These are phyloP conservation scores for Ophiostoma sp. DNA, from an alignment of 2,329 filamentous ascomycete genomes.

Conservation along the genomic window DNA sequence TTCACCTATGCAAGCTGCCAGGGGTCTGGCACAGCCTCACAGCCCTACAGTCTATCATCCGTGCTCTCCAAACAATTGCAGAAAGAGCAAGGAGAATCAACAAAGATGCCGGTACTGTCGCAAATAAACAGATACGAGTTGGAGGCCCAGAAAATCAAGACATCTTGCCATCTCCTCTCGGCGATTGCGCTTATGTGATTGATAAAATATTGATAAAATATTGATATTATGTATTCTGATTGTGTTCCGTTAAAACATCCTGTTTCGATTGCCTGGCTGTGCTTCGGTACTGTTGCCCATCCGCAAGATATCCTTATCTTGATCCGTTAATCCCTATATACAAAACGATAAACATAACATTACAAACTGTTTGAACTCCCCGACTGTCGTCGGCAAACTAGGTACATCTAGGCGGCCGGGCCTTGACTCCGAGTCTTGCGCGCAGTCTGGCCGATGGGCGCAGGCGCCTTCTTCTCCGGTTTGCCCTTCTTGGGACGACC, in stretches of 20 bases:
- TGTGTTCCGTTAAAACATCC: not conserved
- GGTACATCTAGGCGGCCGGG: conserved; percentile 17
- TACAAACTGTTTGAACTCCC: not conserved
- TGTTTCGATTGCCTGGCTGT: too few relatives aligned
- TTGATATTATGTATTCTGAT: not conserved
- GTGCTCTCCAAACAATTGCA: too few relatives aligned
- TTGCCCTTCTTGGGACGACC: conserved; percentile 26
- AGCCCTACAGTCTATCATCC: not conserved
- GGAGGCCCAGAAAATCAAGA: conserved; percentile 6
- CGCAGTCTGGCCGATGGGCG: conserved; percentile 34
- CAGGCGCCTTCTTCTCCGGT: conserved; percentile 30
- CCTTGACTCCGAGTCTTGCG: conserved; percentile 40
- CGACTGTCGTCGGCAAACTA: too few relatives aligned
- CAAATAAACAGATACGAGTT: not conserved
- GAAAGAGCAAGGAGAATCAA: not conserved
- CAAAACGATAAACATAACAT: not conserved
- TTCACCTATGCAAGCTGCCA: not conserved
- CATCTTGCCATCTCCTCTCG: too few relatives aligned
- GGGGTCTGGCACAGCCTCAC: conserved; percentile 19
- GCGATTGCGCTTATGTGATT: too few relatives aligned
- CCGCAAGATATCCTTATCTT: conserved; percentile 2
- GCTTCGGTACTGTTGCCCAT: not conserved
- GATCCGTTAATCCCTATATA: not conserved
- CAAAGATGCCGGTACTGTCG: not conserved
- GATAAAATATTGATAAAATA: not conserved